Base-by-base conservation (phyloP, 129 eudicot species). In the Rutidosis leptorrhynchoides region DNA sequence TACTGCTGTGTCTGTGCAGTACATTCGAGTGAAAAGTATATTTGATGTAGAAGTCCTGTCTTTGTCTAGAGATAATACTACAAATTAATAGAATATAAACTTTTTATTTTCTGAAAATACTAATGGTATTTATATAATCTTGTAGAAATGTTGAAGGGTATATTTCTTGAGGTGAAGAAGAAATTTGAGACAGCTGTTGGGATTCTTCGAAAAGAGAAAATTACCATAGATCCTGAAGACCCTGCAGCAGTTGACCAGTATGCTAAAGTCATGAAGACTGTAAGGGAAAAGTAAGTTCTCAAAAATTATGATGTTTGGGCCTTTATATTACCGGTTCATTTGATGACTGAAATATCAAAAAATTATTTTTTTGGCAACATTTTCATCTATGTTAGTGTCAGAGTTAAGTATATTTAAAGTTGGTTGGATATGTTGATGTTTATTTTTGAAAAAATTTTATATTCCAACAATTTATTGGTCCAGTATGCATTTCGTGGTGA, bases 161-260 rank as follows among this genome's bases (percentile, higher is more conserved):
- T 89, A 10, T 89, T 89, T 73, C 81, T 89, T 56, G 94, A 89
- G 15, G 85, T 89, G 57, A 85, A 85, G 87, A 89, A 83, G 58
- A 89, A 89, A 74, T 89, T 85, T 75, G 96, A 89, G 78, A 89
- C 90, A 69, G 95, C 96, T 35, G 14, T 89, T 10, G 84, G 87
- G 35, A 64, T 89, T 59, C 80, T 89, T 23, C 72, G 84, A 16
- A 79, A 84, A 60, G 96, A 89, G 67, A 89, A 89, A 76, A 89
- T 89, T 74, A 83, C 87, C 62, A 72, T 89, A 15, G 96, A 77
- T 55, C 96, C 96, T 64, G 87, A 85, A 11, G 82, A 83, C 74
- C 96, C 90, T 58, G 90, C 90, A 25, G 96, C 96, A n/a, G 96
- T 89, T 48, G 67, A 72, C 20, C 83, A 85, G 37, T 89, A 85